Evolutionary conservation across 1,139 yeast species (phyloP).

Genomic region (Fermentozyma sake): DNA sequence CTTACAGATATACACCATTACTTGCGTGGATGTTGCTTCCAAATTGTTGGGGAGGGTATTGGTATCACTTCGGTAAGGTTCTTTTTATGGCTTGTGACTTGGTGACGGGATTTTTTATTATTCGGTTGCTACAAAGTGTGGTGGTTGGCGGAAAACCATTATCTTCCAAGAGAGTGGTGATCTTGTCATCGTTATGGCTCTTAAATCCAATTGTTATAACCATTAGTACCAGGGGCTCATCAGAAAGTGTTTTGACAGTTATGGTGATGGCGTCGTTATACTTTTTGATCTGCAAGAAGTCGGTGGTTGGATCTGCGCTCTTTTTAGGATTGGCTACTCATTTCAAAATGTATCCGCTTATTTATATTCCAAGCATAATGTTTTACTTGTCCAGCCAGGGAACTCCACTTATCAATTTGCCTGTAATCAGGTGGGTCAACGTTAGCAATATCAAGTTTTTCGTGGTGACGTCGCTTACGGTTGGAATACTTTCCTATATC

Average conservation of each 20-base stretch:
- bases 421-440: conserved; percentile 38
- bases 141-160: conserved; percentile 12
- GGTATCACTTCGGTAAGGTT: conserved; percentile 73
- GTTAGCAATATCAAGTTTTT: conserved; percentile 43
- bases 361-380: conserved; percentile 61
- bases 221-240: conserved; percentile 88
- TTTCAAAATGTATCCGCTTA: conserved; percentile 86
- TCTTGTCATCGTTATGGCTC: conserved; percentile 69
- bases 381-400: conserved; percentile 20
- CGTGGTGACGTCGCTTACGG: conserved; percentile 35
- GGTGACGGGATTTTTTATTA: conserved; percentile 69
- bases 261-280: conserved; percentile 63
- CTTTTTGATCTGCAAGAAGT: conserved; percentile 27
- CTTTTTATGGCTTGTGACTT: conserved; percentile 76
- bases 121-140: conserved; percentile 27
- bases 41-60: conserved; percentile 40
- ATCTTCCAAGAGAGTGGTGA: conserved; percentile 25
- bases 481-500: conserved; percentile 41
- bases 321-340: conserved; percentile 78
- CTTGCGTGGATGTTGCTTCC: conserved; percentile 82
- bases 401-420: conserved; percentile 20
- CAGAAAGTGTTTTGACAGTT: conserved; percentile 85
- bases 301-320: conserved; percentile 50
- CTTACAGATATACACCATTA: conserved; percentile 90
- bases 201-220: conserved; percentile 94